Conservation (phyloP, 2,329 filamentous ascomycete species). For the Alternaria sp. region DNA sequence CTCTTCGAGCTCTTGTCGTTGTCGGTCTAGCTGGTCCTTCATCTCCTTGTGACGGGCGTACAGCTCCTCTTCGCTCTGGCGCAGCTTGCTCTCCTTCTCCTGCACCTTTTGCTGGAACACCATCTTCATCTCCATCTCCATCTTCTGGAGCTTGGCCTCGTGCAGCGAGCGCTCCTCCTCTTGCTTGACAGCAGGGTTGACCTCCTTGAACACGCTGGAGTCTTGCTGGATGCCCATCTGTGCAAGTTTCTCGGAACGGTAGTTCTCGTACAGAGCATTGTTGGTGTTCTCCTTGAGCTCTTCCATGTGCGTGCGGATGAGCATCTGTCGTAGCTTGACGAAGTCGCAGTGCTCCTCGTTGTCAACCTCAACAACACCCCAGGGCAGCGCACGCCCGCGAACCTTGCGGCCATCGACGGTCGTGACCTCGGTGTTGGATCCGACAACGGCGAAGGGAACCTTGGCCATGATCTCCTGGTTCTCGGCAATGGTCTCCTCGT, state of each 20-base stretch:
- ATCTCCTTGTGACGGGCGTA: slow-evolving; percentile 98
- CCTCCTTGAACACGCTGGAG: slow-evolving; percentile 99
- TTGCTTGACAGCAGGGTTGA: slow-evolving; percentile 99
- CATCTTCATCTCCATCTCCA: slow-evolving; percentile 99
- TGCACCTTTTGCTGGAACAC: slow-evolving; percentile 99
- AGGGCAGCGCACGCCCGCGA: slow-evolving; percentile 94
- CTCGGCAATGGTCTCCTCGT: slow-evolving; percentile 99
- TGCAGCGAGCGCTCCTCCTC: slow-evolving; percentile 97
- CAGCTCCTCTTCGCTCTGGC: slow-evolving; percentile 98
- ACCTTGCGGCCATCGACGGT: slow-evolving; percentile 94
- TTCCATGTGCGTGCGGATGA: slow-evolving; percentile 99
- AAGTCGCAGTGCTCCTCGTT: slow-evolving; percentile 99
- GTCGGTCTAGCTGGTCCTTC: slow-evolving; percentile 98
- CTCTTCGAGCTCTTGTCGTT: slow-evolving; percentile 94
- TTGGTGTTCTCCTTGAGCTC: slow-evolving; percentile 99
- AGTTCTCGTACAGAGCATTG: slow-evolving; percentile 99
- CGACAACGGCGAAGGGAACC: slow-evolving; percentile 97
- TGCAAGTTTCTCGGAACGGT: slow-evolving; percentile 98
- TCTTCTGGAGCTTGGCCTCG: slow-evolving; percentile 99
- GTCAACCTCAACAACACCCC: slow-evolving; percentile 98
- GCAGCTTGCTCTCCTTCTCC: slow-evolving; percentile 99
- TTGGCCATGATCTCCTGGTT: slow-evolving; percentile 99
- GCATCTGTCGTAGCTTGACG: slow-evolving; percentile 99
- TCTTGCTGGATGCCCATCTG: slow-evolving; percentile 99
- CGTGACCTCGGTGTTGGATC: slow-evolving; percentile 93